Base-by-base conservation (phyloP, 352 stramenopile genomes). In the Pythium monospermum region DNA sequence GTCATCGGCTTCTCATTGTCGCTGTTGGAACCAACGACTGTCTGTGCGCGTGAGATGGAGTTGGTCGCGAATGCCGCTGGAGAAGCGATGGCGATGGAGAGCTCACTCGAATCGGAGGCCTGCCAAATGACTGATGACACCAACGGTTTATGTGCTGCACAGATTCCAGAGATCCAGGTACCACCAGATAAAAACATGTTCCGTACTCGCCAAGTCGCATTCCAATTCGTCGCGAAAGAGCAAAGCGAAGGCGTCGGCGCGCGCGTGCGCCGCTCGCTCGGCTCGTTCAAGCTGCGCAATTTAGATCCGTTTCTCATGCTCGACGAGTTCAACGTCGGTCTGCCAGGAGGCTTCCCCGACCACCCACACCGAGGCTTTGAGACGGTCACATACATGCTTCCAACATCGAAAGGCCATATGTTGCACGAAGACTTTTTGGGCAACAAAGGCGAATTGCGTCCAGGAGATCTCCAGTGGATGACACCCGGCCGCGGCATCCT, bases 321-420 rank as follows among this genome's bases (percentile, higher is more conserved):
- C 19, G 62, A 69, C 31, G 66, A 75, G 37, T 61, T 65, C 46
- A 37, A 61, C 13, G 50, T 61, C 23, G 57, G 40, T 23, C 48
- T 66, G 2, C 56, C 82, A 3, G 78, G 85, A 46, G 83, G 83
- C 21, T 94, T 94, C 73, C 77, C 83, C 4, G 61, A 83, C 19
- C 86, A 97, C 72, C 82, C 85, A 21, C 86, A 97, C 68, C 66
- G 82, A 37, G 88, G 88, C 19, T 96, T 96, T 56, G 67, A 92
- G 28, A 96, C 83, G 11, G 64, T 97, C 2, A 95, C 86, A 11
- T 94, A 94, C 54, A 64, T 87, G 57, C 59, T 96, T 19, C 66
- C 62, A 8, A 52, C 36, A 1, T 68, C 51, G 16, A 61, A 78
- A 41, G 86, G 88, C 33, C 73, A 75, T 11, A 82, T 96, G 59